These are phyloP conservation scores for Beauveria scarabaeidicola DNA, from an alignment of 2,329 filamentous ascomycete genomes.

Conservation along the genomic window DNA sequence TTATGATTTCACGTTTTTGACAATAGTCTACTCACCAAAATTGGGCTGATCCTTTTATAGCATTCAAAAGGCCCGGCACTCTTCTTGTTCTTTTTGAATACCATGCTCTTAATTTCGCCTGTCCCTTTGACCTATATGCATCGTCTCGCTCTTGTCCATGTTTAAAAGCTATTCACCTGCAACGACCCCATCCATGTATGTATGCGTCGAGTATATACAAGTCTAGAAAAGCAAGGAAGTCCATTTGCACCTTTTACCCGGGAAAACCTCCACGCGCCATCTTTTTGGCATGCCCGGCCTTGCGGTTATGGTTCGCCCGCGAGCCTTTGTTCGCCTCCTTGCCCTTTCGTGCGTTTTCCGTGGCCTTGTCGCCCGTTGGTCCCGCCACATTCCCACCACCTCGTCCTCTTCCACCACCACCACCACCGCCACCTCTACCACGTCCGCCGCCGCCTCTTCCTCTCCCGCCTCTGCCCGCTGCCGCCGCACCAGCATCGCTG, in stretches of 20 bases:
- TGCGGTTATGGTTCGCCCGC: constrained; percentile 77
- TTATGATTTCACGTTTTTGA: neutral
- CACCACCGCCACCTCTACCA: constrained; percentile 35
- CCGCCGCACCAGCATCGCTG: constrained; percentile 38
- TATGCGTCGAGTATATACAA: neutral
- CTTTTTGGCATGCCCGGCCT: constrained; percentile 60
- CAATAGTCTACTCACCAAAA: neutral
- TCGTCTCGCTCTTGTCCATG: neutral
- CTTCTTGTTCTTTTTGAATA: neutral
- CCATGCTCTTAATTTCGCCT: neutral
- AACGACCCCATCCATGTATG: neutral
- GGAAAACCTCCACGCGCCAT: constrained; percentile 46
- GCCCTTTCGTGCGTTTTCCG: constrained; percentile 58
- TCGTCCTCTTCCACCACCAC: constrained; percentile 42
- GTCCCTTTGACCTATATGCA: neutral
- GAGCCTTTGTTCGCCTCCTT: constrained; percentile 81
- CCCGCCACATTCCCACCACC: constrained; percentile 54
- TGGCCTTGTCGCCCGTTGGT: constrained; percentile 59
- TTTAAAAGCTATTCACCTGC: neutral
- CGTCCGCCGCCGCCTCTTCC: constrained; percentile 40
- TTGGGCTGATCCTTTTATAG: neutral
- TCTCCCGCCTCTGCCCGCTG: constrained; percentile 29
- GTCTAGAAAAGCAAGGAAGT: neutral
- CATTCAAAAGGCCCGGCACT: neutral
- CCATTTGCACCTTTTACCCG: neutral